Conservation (phyloP, 257 asterid genomes). For the Capsicum chinense region DNA sequence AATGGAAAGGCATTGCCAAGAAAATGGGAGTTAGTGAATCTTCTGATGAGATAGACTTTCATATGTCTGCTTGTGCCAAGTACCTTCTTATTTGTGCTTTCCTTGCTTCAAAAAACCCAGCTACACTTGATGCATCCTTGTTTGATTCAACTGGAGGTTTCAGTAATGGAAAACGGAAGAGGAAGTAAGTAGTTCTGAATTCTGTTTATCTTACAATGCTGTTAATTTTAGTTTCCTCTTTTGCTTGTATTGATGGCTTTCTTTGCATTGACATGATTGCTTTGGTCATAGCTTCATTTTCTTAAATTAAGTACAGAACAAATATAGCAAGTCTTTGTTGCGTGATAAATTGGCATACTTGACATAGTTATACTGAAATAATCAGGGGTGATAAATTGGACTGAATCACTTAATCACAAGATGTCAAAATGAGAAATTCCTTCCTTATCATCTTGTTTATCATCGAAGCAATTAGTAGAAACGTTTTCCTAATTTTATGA, state of each 20-base stretch:
- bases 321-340: slow-evolving; percentile 9
- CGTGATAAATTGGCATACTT: background rate
- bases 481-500: background rate
- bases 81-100: slow-evolving; percentile 92
- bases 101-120: slow-evolving; percentile 97
- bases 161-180: slow-evolving; percentile 67
- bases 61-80: slow-evolving; percentile 86
- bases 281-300: background rate
- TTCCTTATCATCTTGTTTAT: slow-evolving; percentile 11
- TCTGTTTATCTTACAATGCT: background rate
- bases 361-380: background rate
- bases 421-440: background rate
- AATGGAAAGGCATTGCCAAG: slow-evolving; percentile 48
- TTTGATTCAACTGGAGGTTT: slow-evolving; percentile 96
- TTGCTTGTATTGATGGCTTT: slow-evolving; percentile 1
- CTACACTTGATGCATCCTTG: slow-evolving; percentile 93
- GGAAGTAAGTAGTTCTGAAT: slow-evolving; percentile 64
- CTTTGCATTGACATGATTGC: slow-evolving; percentile 12
- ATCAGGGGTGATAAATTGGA: background rate
- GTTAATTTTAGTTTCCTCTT: background rate
- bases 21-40: slow-evolving; percentile 52
- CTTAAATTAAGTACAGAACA: background rate
- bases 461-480: background rate
- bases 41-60: slow-evolving; percentile 63
- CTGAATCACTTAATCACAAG: background rate